phyloP scores from a whole-genome alignment of 345 rosid species.

The Linum lewisii region DNA sequence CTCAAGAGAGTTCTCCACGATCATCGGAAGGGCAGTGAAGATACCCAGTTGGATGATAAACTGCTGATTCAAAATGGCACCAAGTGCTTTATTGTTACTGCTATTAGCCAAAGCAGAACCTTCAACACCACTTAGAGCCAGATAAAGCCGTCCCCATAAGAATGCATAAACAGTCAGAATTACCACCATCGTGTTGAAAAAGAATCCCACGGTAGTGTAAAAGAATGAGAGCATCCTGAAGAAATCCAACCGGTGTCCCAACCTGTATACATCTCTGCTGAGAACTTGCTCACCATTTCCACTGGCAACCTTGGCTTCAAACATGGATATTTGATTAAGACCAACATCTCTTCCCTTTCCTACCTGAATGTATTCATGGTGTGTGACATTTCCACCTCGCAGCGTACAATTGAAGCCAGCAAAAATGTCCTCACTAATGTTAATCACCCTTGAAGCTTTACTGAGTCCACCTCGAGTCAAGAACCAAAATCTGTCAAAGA shows the following conservation, averaged over 20 bases:
- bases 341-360: slow-evolving; percentile 95
- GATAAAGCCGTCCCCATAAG: slow-evolving; percentile 81
- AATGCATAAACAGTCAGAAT: slow-evolving; percentile 61
- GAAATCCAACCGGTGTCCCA: slow-evolving; percentile 86
- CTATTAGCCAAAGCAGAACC: slow-evolving; percentile 25
- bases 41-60: slow-evolving; percentile 10
- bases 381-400: slow-evolving; percentile 89
- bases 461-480: slow-evolving; percentile 80
- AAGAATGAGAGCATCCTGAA: slow-evolving; percentile 78
- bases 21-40: neutral
- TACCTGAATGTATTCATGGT: slow-evolving; percentile 88
- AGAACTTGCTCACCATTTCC: slow-evolving; percentile 93
- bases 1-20: neutral
- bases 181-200: slow-evolving; percentile 64
- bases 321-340: slow-evolving; percentile 72
- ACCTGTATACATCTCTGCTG: slow-evolving; percentile 77
- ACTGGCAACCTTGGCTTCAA: slow-evolving; percentile 87
- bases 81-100: slow-evolving; percentile 18
- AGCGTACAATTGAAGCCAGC: slow-evolving; percentile 88
- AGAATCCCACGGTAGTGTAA: slow-evolving; percentile 66
- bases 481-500: slow-evolving; percentile 89
- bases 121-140: slow-evolving; percentile 84
- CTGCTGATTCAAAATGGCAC: slow-evolving; percentile 23
- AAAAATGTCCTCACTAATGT: slow-evolving; percentile 90
- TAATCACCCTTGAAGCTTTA: slow-evolving; percentile 81